phyloP scores from a whole-genome alignment of 805 yeast genomes.

The Lipomyces orientalis region DNA sequence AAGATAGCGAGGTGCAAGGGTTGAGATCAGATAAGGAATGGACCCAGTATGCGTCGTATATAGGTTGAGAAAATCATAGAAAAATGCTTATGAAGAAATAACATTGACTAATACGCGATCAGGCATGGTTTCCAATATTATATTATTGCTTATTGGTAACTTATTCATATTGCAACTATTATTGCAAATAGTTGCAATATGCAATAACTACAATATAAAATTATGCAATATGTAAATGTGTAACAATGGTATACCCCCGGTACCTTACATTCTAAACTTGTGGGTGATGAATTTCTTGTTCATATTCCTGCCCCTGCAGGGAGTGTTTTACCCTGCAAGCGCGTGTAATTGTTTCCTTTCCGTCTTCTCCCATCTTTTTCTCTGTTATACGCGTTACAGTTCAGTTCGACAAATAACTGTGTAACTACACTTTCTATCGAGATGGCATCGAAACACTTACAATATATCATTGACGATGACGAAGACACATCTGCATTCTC shows the following conservation, averaged over 20 bases:
- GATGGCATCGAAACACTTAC: conserved; percentile 1
- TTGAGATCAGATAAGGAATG: no score
- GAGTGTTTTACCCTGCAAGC: background rate
- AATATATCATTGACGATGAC: background rate
- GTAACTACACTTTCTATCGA: background rate
- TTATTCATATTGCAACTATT: no score
- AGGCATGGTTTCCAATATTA: no score
- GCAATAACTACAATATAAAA: background rate
- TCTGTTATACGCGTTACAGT: background rate
- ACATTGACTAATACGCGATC: no score
- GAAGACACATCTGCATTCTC: background rate
- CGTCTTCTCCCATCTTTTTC: background rate
- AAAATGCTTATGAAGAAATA: no score
- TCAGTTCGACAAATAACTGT: background rate
- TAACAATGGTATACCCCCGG: background rate
- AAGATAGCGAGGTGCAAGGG: no score
- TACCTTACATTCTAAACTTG: background rate
- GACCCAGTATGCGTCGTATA: no score
- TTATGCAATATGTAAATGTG: background rate
- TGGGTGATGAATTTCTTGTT: background rate
- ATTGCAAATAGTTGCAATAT: background rate
- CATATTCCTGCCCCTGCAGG: background rate
- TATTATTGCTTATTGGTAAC: background rate
- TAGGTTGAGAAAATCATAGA: no score
- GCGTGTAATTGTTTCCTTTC: background rate